Evolutionary conservation across 495 filamentous ascomycete species (phyloP), one percentile per base, ranked within the genome.

Genomic region (Lepidopterella palustris): DNA sequence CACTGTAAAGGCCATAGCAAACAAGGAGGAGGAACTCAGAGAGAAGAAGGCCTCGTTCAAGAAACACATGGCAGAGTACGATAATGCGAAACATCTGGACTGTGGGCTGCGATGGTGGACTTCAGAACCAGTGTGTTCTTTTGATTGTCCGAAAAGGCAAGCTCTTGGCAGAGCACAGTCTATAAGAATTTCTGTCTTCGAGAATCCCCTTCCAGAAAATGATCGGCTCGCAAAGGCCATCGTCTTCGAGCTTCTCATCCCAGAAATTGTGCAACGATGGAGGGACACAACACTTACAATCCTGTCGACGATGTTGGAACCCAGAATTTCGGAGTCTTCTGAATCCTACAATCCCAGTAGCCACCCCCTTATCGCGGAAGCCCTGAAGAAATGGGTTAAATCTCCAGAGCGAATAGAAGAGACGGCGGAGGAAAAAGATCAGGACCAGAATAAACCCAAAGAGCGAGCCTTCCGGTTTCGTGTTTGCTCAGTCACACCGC

Each of bases 11-110:
- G 85, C 87, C 10, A 58, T 75, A 25, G 21, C 5, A 0, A 18
- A 63, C 0, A 80, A 79, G 3, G 9, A 6, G 0, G 47, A 50
- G 3, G 68, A 64, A 0, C 70, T 70, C 32, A 21, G 25, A 0
- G 13, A 47, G n/a, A 87, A 85, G 52, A 51, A 63, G 0, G 4
- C 45, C 0, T 80, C 85, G 60, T 71, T 79, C 24, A 42, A 39
- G 1, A n/a, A 45, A 20, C 74, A 71, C 45, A 66, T 56, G 13
- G 32, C 62, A 5, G 21, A 66, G 54, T 78, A 80, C 35, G 24
- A 67, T 4, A 15, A 39, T 39, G 15, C 32, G 6, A 6, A 39
- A 6, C 32, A 15, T 39, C 32, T 8, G 32, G 15, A 39, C 32
- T n/a, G n/a, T n/a, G n/a, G n/a, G n/a, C n/a, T n/a, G n/a, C n/a